Percentiles rank a stretch among this genome's conserved stretches.
phyloP scores from a whole-genome alignment of 139 green algal genomes.

The Chara braunii region DNA sequence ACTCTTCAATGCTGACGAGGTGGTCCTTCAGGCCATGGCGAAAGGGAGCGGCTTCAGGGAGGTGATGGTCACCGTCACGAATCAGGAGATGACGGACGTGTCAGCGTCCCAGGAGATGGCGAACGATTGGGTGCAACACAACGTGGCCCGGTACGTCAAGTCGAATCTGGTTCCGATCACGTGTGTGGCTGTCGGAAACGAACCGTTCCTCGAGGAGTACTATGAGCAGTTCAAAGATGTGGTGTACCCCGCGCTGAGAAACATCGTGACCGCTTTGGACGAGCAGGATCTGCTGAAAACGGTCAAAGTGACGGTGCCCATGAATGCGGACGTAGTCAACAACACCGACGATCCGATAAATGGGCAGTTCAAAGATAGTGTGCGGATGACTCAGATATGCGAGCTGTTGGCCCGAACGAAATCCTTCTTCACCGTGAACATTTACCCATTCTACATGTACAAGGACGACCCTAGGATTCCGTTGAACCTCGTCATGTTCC shows the following conservation, averaged over 20 bases:
- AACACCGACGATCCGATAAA: too few species aligned
- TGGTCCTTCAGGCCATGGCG: constrained; percentile 5
- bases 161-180: neutral
- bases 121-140: constrained; percentile 20
- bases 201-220: constrained; percentile 3
- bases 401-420: neutral
- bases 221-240: neutral
- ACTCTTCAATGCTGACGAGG: constrained; percentile 19
- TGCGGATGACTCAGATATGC: too few species aligned
- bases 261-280: constrained; percentile 5
- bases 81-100: constrained; percentile 9
- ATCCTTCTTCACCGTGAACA: constrained; percentile 12
- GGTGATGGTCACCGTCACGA: constrained; percentile 27
- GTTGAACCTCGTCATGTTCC: constrained; percentile 2
- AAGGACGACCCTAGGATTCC: neutral
- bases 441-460: constrained; percentile 20
- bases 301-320: constrained; percentile 16
- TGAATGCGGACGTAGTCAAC: constrained; percentile 9
- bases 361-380: too few species aligned
- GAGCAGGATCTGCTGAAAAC: neutral
- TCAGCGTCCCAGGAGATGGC: neutral
- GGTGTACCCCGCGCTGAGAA: constrained; percentile 12
- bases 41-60: too few species aligned
- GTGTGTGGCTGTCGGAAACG: constrained; percentile 23
- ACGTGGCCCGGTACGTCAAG: constrained; percentile 6